Base-by-base conservation (phyloP, 2,329 filamentous ascomycete species). In the Aspergillus arachidicola region DNA sequence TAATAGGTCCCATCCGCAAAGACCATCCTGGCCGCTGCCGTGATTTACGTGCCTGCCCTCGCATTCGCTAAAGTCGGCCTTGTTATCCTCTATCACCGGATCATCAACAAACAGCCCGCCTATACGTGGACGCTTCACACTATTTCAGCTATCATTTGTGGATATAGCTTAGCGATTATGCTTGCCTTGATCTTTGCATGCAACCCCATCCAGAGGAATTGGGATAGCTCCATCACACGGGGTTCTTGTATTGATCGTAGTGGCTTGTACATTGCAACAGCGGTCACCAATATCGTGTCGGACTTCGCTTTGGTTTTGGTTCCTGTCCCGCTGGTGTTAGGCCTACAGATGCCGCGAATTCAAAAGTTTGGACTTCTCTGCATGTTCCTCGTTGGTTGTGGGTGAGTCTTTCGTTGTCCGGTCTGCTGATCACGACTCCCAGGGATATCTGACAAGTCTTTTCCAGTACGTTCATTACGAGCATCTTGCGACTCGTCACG, bases 31-130 rank as follows among this genome's bases (percentile, higher is more conserved):
- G 57, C 64, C 28, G 67, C 67, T 14, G 64, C 66, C 6, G 50
- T 71, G 14, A 57, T 71, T 53, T 72, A 72, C 57, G 62, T 72
- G 11, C 67, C 69, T 4, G 63, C 66, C 23, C 67, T 72, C 12
- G 67, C 62, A 19, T 64, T 70, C 43, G 70, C 70, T 48, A 72
- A 72, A 60, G 58, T 67, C 43, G 65, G 59, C 48, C 66, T 72
- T 3, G 64, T 72, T 10, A 69, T 72, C 43, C 68, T 72, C 48
- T 72, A 71, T 59, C 62, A 69, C 58, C 69, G 68, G 9, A 66
- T 72, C 9, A 51, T 71, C 38, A 56, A 61, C 50, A 62, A 56
- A 43, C 60, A 66, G 9, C 11, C 36, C 0, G 2, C 59, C 6
- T 72, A 67, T 30, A 58, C 53, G 2, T 67, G 63, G 61, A 41